Base-by-base conservation (phyloP, 2,329 filamentous ascomycete species). In the Colletotrichum brevisporum region DNA sequence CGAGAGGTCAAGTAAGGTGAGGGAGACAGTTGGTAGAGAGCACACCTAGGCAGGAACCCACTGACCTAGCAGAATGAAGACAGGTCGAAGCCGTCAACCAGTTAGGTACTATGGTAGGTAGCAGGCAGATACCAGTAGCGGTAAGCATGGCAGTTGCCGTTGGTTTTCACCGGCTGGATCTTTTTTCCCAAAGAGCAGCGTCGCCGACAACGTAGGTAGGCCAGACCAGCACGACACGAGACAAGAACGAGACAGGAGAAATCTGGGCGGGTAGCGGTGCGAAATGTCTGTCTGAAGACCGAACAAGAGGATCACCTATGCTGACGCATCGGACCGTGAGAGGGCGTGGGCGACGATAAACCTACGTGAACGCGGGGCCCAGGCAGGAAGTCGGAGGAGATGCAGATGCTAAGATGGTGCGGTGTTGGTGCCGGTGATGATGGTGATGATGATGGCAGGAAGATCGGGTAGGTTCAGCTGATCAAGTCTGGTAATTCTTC, bases 401-500 rank as follows among this genome's bases (percentile, higher is more conserved):
- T 10, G 36, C 31, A 53, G 4, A 41, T 45, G 26, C 48, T 27
- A 51, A 55, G 26, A 63, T 52, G 56, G 26, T 27, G 39, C 26
- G 36, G 56, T 36, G 31, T 12, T 36, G 31, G 31, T 36, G 56
- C 8, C 43, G 10, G 31, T 45, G 41, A 39, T 36, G 18, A 24
- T 45, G 41, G 26, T 36, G 18, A 24, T 24, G 4, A 41, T 50
- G 51, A 52, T 52, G 24, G 50, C 26, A 31, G 13, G 21, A 15
- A 52, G 6, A 21, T 18, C 13, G n/a, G 56, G 27, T 51, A 16
- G n/a, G 47, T 62, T 62, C 58, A 62, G 58, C 48, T 53, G 58
- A 62, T 53, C 36, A 27, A n/a, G 21, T 50, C 31, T 4, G 21
- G 6, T 52, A 31, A 16, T 53, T 31, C 58, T 62, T 62, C 48